Evolutionary conservation across 139 green algal species (phyloP), one percentile per base, ranked within the genome.

Genomic region (Chlamydomonas applanata): DNA sequence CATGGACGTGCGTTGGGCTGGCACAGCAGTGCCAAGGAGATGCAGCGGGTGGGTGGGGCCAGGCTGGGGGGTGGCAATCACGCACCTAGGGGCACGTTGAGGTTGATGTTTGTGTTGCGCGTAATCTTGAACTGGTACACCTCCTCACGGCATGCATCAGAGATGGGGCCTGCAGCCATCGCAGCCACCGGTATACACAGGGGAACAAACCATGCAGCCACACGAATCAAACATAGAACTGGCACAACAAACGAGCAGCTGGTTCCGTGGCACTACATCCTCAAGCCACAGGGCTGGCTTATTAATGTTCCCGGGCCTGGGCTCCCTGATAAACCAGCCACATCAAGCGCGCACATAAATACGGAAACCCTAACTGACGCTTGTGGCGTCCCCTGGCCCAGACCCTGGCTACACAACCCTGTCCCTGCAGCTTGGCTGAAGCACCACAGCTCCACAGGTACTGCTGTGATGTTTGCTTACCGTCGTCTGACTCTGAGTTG

Each of bases 61-160:
- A n/a, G n/a, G n/a, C n/a, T n/a, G n/a, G n/a, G n/a, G n/a, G n/a
- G n/a, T n/a, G n/a, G n/a, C n/a, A n/a, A n/a, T n/a, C 19, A 57
- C 81, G 49, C 67, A 92, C 84, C 87, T 16, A 96, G 81, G 0
- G 82, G 77, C 0, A 89, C 60, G 69, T 97, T 90, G 32, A 79
- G 84, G 75, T 93, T 91, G 73, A 97, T 89, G 83, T 95, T 96
- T 20, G 67, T 83, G 65, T 86, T 88, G 16, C 84, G 69, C 27
- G 88, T 78, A 2, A 88, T 82, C 62, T 92, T 93, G 74, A 92
- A 95, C 5, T 80, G 66, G 32, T 74, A 82, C 36, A 96, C 76
- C 75, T 94, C 91, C 57, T 85, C 67, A 35, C 85, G 84, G 76
- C 87, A 95, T 0, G 83, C 79, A 5, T 88, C 76, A 5, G 73